These are phyloP conservation scores for Colletotrichum neosansevieriae DNA, from an alignment of 2,329 filamentous ascomycete genomes.

Conservation along the genomic window DNA sequence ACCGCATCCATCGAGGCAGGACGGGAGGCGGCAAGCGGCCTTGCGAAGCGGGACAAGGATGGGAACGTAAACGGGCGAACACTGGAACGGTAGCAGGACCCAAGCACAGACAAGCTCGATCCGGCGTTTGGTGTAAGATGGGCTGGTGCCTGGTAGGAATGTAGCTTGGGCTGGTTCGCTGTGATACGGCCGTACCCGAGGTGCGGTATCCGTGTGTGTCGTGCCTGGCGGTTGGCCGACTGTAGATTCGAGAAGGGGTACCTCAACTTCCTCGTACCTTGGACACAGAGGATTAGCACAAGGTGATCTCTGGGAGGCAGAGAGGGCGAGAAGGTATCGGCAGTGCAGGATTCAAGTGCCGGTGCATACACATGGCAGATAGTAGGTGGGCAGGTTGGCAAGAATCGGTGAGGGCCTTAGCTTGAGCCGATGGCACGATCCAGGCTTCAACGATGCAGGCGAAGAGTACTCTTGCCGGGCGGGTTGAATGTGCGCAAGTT, in stretches of 20 bases:
- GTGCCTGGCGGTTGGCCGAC: constrained; percentile 1
- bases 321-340: background rate
- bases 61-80: constrained; percentile 15
- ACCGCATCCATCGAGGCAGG: constrained; percentile 10
- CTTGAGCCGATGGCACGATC: background rate
- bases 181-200: constrained; percentile 27
- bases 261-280: too few species aligned
- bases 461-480: background rate
- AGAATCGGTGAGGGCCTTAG: constrained; percentile 1
- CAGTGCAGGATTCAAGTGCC: constrained; percentile 9
- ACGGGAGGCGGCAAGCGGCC: background rate
- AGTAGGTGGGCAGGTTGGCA: background rate
- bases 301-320: background rate
- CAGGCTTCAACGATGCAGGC: background rate
- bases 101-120: constrained; percentile 12
- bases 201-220: constrained; percentile 21
- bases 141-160: background rate
- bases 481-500: constrained; percentile 1
- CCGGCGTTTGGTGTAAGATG: constrained; percentile 3
- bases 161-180: background rate
- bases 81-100: background rate
- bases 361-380: constrained; percentile 3
- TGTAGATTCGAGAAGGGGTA: background rate
- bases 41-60: constrained; percentile 12
- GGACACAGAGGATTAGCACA: too few species aligned